Evolutionary conservation across 345 rosid species (phyloP), one percentile per base, ranked within the genome.

Genomic region (Aegle marmelos): DNA sequence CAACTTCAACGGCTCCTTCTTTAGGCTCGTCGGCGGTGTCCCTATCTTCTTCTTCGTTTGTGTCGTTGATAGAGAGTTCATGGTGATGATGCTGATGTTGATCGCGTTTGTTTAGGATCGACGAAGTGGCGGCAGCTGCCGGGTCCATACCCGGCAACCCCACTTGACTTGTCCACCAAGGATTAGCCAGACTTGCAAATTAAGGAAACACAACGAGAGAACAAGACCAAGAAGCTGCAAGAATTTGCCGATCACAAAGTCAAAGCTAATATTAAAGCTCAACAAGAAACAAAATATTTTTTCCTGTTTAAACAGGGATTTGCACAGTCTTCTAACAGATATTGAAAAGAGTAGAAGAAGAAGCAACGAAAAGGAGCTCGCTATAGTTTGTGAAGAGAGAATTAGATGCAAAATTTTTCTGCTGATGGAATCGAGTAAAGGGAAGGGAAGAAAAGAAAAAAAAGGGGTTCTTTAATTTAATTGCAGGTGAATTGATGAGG

Each of bases 101-200:
- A 78, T 83, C 80, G 4, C 86, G 77, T 80, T 90, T 90, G 78
- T 53, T 76, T 24, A 92, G 75, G 58, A 87, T 78, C 68, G 86
- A 78, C 19, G 91, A 80, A 88, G 86, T 86, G 72, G 86, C 83
- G 73, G 75, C 57, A 4, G 57, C 57, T 19, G 57, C 79, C 36
- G 85, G 91, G 82, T 88, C 93, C 68, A 89, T 84, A 61, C 88
- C 89, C 30, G 87, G 84, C 70, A 92, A 77, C 73, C 90, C 90
- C 68, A 87, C 81, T 28, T 86, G 94, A 76, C 86, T 87, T 2
- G 88, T 80, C 97, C 97, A 92, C 97, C 97, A 92, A 74, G 91
- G 92, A 77, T 91, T 91, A 48, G 97, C 88, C 97, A 92, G 85
- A 33, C 28, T 80, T 81, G 50, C 77, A 2, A 78, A 65, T 63